These are phyloP conservation scores for Pistacia integerrima DNA, from an alignment of 345 rosid species.

Conservation along the genomic window DNA sequence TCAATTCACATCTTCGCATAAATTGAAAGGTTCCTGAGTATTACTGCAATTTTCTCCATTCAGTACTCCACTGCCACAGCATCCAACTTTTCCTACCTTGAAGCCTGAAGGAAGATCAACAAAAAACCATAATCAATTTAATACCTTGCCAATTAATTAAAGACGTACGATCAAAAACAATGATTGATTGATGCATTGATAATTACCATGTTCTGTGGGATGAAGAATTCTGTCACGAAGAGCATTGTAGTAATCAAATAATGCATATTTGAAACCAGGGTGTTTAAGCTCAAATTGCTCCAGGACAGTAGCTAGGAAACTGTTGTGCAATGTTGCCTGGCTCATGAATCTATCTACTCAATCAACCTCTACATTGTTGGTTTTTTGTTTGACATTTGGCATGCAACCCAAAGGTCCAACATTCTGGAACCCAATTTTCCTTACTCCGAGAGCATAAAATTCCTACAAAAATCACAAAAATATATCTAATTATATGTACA, in stretches of 20 bases:
- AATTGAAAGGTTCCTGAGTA: too few species aligned
- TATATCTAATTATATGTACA: too few species aligned
- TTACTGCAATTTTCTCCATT: too few species aligned
- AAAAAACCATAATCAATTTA: too few species aligned
- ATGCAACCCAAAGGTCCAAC: background rate
- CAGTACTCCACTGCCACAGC: too few species aligned
- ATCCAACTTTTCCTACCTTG: too few species aligned
- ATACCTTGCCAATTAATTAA: too few species aligned
- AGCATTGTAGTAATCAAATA: background rate
- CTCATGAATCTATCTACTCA: background rate
- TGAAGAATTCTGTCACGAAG: background rate
- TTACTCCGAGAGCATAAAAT: background rate
- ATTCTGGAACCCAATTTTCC: background rate
- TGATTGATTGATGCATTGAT: too few species aligned
- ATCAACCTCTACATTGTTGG: background rate
- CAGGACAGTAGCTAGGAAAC: background rate
- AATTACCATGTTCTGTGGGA: background rate
- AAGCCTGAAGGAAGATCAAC: too few species aligned
- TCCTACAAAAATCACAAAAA: background rate
- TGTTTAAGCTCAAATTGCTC: background rate
- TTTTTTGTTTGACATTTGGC: background rate
- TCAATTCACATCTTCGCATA: too few species aligned
- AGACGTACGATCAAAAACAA: too few species aligned
- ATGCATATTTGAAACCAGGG: background rate
- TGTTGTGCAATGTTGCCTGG: background rate